Evolutionary conservation across 2,329 filamentous ascomycete genomes (phyloP), one percentile per base, ranked within the genome.

Genomic region (Phaeoacremonium minimum): DNA sequence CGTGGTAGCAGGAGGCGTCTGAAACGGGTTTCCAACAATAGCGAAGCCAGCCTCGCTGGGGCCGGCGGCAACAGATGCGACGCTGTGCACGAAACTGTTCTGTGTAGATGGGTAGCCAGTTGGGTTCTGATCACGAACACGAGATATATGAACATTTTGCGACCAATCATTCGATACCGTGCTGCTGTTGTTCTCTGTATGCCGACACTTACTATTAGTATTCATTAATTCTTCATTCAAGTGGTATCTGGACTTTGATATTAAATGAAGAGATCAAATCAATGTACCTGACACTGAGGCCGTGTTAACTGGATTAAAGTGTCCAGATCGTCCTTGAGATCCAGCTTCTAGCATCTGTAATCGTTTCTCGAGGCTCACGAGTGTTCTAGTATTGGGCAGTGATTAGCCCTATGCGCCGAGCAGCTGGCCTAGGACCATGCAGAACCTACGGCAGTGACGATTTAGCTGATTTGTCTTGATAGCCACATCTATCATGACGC

Each of bases 401-500:
- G 20, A 38, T 45, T 37, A 44, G 22, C 22, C n/a, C 22, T 26
- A n/a, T 26, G 22, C 22, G 22, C 22, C 22, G 22, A 9, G 22
- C 22, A n/a, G 22, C n/a, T 26, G 22, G 22, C 22, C 22, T 26
- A 26, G 22, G n/a, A 26, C 22, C 22, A 26, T 26, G 22, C 22
- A 26, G 22, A n/a, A 26, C 22, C 22, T 26, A 26, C 22, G 22
- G 22, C 42, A 47, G 20, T 30, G 40, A 38, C 16, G 36, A 26
- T 26, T 26, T 4, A 33, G 20, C 18, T 41, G 43, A 30, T 39
- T 34, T 42, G 26, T 47, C 35, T 15, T 43, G 41, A 30, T 44
- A 48, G n/a, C 18, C 28, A 38, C 47, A 49, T 35, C 38, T 39
- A 16, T 45, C 42, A 3, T 45, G 38, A 45, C 42, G 45, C 14